Evolutionary conservation across 1,139 yeast genomes (phyloP), one percentile per base, ranked within the genome.

Genomic region (Scheffersomyces quercinus): DNA sequence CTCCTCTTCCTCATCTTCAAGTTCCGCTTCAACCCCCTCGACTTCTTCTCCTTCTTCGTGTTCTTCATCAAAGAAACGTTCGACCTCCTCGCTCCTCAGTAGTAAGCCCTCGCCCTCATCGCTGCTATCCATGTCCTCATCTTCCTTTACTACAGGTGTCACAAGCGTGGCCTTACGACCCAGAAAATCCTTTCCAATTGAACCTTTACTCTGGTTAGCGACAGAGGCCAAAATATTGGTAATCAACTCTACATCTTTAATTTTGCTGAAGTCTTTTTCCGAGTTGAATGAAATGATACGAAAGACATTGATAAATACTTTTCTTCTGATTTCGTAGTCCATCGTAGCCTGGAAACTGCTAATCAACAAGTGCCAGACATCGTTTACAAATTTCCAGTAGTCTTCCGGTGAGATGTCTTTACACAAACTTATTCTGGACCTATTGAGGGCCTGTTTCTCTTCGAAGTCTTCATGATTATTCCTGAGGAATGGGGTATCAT

Each of bases 271-370:
- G 15, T 60, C 65, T 2, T 51, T 50, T 3, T 35, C 45, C 5
- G 47, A 13, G 11, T 53, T 51, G 40, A 73, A 72, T 36, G 59
- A 62, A 33, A 80, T 65, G 15, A 85, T 72, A 49, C 90, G 76
- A 31, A 81, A 66, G 16, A 89, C 58, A 20, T 82, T 73, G 6
- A 83, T 67, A 33, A 88, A 65, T 1, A 81, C 81, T 42, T 78
- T 73, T 44, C 83, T 75, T 45, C 96, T 77, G 13, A 88, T 72
- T 20, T 79, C 79, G 46, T 74, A 77, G 50, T 88, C 90, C 60
- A 88, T 85, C 0, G 95, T 77, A 2, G 95, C 84, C 36, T 87
- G 83, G 58, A 86, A 90, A 13, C 90, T 75, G 46, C 81, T 82
- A 29, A 87, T 66, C 41, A 90, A 62, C n/a, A 88, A 58, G 0